Conservation (phyloP, 306 rosid genomes). For the Cicer chorassanicum region DNA sequence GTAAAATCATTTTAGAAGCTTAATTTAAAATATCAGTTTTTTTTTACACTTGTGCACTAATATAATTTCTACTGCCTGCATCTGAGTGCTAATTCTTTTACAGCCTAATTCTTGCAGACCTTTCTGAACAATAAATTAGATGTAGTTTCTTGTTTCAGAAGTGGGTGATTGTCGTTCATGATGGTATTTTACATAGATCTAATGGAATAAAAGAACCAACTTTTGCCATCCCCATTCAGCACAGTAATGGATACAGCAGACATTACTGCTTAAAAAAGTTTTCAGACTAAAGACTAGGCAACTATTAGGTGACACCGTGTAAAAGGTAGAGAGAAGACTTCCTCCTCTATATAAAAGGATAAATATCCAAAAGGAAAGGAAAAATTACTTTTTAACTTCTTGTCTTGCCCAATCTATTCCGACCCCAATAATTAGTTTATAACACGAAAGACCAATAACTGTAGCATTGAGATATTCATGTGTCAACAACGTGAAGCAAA, state of each 20-base stretch:
- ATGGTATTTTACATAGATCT: slow-evolving; percentile 15
- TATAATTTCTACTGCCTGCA: slow-evolving; percentile 21
- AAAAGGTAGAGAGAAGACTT: not conserved
- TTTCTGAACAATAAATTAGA: not conserved
- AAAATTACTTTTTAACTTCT: too few species aligned
- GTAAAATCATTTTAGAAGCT: slow-evolving; percentile 10
- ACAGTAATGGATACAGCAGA: not conserved
- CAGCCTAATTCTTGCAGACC: not conserved
- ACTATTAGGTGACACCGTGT: not conserved
- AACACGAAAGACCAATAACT: too few species aligned
- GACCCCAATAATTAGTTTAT: too few species aligned
- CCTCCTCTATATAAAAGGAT: not conserved
- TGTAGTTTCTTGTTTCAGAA: slow-evolving; percentile 9
- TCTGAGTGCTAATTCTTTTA: not conserved
- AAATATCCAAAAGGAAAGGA: slow-evolving; percentile 1
- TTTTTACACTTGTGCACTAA: not conserved
- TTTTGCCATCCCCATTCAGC: slow-evolving; percentile 21
- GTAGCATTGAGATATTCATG: too few species aligned
- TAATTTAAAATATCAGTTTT: not conserved
- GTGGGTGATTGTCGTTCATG: slow-evolving; percentile 3
- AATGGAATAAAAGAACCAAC: slow-evolving; percentile 11
- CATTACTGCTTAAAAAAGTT: not conserved
- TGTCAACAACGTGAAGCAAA: too few species aligned
- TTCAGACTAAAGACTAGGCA: slow-evolving; percentile 6
- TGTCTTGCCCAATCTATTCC: too few species aligned